phyloP scores from a whole-genome alignment of 2,329 filamentous ascomycete species.

The Paecilomyces niveus region DNA sequence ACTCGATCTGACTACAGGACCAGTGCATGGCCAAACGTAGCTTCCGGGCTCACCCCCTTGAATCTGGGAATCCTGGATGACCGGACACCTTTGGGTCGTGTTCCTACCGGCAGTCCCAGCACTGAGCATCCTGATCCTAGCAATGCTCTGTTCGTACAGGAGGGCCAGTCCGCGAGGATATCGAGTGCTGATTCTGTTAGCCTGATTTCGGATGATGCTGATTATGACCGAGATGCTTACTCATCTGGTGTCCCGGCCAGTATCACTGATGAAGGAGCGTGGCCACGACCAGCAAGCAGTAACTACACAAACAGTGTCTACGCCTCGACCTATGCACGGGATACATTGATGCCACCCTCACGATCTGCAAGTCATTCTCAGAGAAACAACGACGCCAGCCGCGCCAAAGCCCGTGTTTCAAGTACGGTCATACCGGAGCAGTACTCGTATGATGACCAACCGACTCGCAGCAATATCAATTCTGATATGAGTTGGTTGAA shows the following conservation, averaged over 20 bases:
- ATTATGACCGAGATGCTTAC: slow-evolving; percentile 19
- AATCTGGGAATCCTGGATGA: slow-evolving; percentile 31
- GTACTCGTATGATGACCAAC: slow-evolving; percentile 14
- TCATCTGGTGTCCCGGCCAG: slow-evolving; percentile 21
- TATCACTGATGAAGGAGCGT: slow-evolving; percentile 14
- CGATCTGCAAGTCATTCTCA: slow-evolving; percentile 11
- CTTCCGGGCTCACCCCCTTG: slow-evolving; percentile 24
- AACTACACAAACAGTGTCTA: slow-evolving; percentile 35
- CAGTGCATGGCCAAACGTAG: slow-evolving; percentile 34
- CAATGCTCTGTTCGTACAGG: slow-evolving; percentile 25
- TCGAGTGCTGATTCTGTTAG: slow-evolving; percentile 37
- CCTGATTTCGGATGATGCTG: slow-evolving; percentile 27
- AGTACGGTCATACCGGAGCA: slow-evolving; percentile 27
- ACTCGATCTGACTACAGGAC: slow-evolving; percentile 30
- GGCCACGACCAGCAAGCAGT: slow-evolving; percentile 23
- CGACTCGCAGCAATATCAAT: slow-evolving; percentile 20
- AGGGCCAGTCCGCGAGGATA: slow-evolving; percentile 37
- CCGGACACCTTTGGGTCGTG: slow-evolving; percentile 32
- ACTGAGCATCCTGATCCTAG: slow-evolving; percentile 26
- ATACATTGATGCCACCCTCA: slow-evolving; percentile 11
- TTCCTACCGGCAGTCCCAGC: slow-evolving; percentile 37
- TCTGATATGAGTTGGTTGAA: slow-evolving; percentile 41
- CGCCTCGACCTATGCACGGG: slow-evolving; percentile 17
- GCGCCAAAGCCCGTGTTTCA: slow-evolving; percentile 19
- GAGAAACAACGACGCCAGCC: slow-evolving; percentile 4